Evolutionary conservation across 2,329 filamentous ascomycete species (phyloP), one percentile per base, ranked within the genome.

Genomic region (Coleophoma crateriformis): DNA sequence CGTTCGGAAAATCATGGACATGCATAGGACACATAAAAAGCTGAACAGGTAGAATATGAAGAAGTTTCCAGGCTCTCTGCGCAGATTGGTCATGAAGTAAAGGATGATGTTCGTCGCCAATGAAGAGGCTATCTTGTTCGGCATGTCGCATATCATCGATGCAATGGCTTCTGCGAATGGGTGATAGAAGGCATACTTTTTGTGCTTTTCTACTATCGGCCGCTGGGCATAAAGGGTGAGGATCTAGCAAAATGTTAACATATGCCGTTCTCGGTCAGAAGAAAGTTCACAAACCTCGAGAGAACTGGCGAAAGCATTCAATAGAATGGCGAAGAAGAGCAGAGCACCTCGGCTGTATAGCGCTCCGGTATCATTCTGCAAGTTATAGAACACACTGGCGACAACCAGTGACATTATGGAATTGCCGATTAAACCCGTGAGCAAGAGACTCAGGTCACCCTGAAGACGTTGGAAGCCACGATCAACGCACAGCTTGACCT

Each of bases 201-300:
- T 72, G 60, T 96, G 91, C 66, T 96, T 96, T 64, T 96, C 90
- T 52, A 96, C 89, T 60, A 96, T 95, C 1, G 88, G 87, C 35
- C 91, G 85, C 78, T 96, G 90, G 2, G 88, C 81, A 64, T 94
- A 96, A 4, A 96, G 77, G 0, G 88, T 90, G 33, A 94, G 69
- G 64, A 96, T 94, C 75, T 86, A 51, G 87, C 70, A 15, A 82
- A 73, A 2, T 3, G 32, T 57, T 43, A 53, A 48, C 4, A 19
- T 34, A n/a, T 22, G 33, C 7, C n/a, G 15, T 47, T 20, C 82
- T 76, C 34, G 81, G 82, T 32, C 2, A 6, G 17, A 48, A 32
- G 13, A 20, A 33, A 35, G 14, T 7, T 14, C 10, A 20, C 59
- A 37, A 61, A 73, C 71, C 61, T 85, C 82, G 14, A 79, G 65